Evolutionary conservation across 78 protist genomes (phyloP), one percentile per base, ranked within the genome.

Genomic region (Dictyostelium firmibasis): DNA sequence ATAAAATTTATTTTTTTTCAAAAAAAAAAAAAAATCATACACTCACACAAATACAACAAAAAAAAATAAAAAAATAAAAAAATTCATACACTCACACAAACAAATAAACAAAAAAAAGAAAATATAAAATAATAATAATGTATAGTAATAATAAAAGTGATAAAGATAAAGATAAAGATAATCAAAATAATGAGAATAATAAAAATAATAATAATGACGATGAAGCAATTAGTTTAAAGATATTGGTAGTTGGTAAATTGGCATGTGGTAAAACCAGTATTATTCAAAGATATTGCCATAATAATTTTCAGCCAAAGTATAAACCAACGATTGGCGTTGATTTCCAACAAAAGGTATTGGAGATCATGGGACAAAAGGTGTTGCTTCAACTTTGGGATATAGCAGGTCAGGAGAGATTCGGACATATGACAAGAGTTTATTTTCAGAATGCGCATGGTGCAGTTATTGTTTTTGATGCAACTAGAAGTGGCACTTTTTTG

Each of bases 261-360:
- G 95, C 95, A 29, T 91, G 95, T 67, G 95, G 95, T 44, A 91
- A 91, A 44, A 82, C 95, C 0, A 76, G 89, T 70, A 83, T 91
- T 29, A 82, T 91, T 44, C 79, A 91, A 33, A 91, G 85, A 67
- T 91, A 91, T 60, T 81, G 86, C 62, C 60, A 77, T 57, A 88
- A 88, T 79, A 35, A 62, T 25, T 88, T 88, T 64, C 81, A 79
- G 67, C 78, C 85, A 36, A 88, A 44, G 35, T 88, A 88, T 67
- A 88, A 88, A 79, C 78, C 83, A 50, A 88, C 93, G 86, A 88
- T 88, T 27, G 93, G 93, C 4, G 60, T 88, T 29, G 93, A 88
- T 64, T 88, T 79, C 31, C 83, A 77, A 57, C 47, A 69, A 53
- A 88, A 88, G 33, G 57, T 53, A 18, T 23, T 88, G 47, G 67